A percentile compares a stretch with the other conserved stretches of the same genome.
phyloP scores from a whole-genome alignment of 257 asterid species.

The Coffea canephora region DNA sequence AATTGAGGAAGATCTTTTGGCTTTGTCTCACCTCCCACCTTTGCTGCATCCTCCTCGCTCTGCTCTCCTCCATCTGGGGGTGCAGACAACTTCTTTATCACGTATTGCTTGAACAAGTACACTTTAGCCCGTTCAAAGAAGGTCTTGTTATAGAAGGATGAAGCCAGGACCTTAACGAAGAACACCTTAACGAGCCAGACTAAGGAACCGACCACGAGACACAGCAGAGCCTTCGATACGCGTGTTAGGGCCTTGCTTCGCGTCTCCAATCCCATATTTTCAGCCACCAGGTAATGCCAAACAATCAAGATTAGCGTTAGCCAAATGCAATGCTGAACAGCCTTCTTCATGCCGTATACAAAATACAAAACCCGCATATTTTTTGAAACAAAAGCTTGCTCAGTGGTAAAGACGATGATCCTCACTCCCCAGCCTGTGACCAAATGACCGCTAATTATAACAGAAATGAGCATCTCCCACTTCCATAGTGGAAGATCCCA shows the following conservation, averaged over 20 bases:
- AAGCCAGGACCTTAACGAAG: constrained; percentile 26
- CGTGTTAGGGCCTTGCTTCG: constrained; percentile 1
- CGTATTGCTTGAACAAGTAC: constrained; percentile 27
- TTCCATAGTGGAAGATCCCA: constrained; percentile 31
- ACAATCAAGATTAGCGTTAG: constrained; percentile 21
- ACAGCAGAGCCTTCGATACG: constrained; percentile 22
- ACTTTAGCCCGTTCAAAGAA: constrained; percentile 29
- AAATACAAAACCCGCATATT: constrained; percentile 34
- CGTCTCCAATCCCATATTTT: constrained; percentile 20
- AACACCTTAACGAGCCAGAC: constrained; percentile 29
- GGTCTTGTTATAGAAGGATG: constrained; percentile 29
- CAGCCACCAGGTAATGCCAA: constrained; percentile 31
- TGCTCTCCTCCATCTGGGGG: neutral
- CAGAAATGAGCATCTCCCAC: constrained; percentile 32
- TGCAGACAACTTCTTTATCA: constrained; percentile 26
- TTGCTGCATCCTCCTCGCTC: neutral
- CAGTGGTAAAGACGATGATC: constrained; percentile 32
- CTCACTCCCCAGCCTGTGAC: constrained; percentile 33
- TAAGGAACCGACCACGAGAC: constrained; percentile 23
- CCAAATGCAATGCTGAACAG: constrained; percentile 36
- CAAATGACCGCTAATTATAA: constrained; percentile 35
- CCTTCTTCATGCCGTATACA: constrained; percentile 33
- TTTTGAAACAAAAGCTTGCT: constrained; percentile 25
- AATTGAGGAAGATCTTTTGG: neutral
- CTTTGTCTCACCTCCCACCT: neutral